phyloP scores from a whole-genome alignment of 805 yeast species.

The Lachancea lanzarotensis region DNA sequence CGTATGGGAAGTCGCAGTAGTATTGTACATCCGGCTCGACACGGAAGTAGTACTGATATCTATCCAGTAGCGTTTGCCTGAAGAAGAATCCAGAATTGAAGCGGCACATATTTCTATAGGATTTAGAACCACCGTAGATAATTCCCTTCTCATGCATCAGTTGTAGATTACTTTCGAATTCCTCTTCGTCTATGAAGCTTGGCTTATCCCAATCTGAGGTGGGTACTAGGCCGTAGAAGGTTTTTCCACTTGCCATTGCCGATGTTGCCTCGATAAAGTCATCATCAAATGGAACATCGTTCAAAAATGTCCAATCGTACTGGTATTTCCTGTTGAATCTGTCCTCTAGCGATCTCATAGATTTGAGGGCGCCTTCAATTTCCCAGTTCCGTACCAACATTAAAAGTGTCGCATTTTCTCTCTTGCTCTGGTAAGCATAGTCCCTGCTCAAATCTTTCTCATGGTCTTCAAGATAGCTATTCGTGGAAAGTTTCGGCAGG shows the following conservation, averaged over 20 bases:
- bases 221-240: slow-evolving; percentile 63
- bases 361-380: slow-evolving; percentile 59
- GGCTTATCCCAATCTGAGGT: slow-evolving; percentile 76
- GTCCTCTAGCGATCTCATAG: slow-evolving; percentile 76
- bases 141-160: slow-evolving; percentile 43
- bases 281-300: slow-evolving; percentile 62
- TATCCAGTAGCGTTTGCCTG: slow-evolving; percentile 60
- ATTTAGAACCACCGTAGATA: slow-evolving; percentile 56
- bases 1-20: slow-evolving; percentile 78
- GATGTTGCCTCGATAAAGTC: slow-evolving; percentile 57
- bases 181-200: slow-evolving; percentile 52
- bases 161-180: slow-evolving; percentile 41
- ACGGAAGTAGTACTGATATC: slow-evolving; percentile 88
- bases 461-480: slow-evolving; percentile 20
- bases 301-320: slow-evolving; percentile 75
- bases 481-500: slow-evolving; percentile 24
- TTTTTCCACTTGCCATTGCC: slow-evolving; percentile 54
- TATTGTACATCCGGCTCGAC: slow-evolving; percentile 91
- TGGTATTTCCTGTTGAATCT: slow-evolving; percentile 59
- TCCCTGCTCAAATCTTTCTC: slow-evolving; percentile 1
- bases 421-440: not conserved
- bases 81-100: slow-evolving; percentile 89
- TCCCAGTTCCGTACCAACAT: slow-evolving; percentile 87
- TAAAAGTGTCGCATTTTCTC: slow-evolving; percentile 67
- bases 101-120: slow-evolving; percentile 91